A percentile compares a stretch with the other conserved stretches of the same genome.
Conservation (phyloP, 2,329 filamentous ascomycete species). For the Cladophialophora immunda region DNA sequence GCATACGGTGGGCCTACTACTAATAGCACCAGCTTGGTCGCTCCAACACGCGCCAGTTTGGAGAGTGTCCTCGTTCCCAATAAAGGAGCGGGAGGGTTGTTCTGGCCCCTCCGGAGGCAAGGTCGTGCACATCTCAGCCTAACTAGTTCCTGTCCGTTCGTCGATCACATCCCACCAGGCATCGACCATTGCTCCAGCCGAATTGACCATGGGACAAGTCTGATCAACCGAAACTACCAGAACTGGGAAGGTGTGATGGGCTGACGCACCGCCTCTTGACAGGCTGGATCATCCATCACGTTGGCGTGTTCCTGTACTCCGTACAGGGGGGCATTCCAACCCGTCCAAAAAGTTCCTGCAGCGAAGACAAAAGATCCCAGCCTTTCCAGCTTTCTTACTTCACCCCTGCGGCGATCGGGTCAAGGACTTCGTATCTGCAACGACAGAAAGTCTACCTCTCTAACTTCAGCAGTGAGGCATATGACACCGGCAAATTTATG, state of each 20-base stretch:
- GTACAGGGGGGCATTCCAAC: not conserved
- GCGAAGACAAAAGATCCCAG: slow-evolving; percentile 3
- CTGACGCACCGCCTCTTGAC: not conserved
- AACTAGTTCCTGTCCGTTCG: slow-evolving; percentile 8
- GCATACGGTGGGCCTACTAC: not conserved
- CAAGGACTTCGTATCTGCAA: not conserved
- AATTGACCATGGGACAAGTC: slow-evolving; percentile 1
- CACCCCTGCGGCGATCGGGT: not conserved
- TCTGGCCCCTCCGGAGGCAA: not conserved
- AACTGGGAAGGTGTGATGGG: not conserved
- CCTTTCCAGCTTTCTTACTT: not conserved
- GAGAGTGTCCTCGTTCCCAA: too few species aligned
- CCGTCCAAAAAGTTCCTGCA: not conserved
- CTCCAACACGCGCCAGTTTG: not conserved
- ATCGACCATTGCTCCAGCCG: not conserved
- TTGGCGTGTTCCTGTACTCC: not conserved
- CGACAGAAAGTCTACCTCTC: not conserved
- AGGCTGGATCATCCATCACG: not conserved
- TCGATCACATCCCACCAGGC: slow-evolving; percentile 3
- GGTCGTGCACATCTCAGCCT: not conserved
- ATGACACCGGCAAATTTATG: not conserved
- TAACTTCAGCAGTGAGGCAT: not conserved
- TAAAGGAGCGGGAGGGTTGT: not conserved
- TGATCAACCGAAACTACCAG: slow-evolving; percentile 1
- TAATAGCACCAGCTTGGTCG: not conserved